Evolutionary conservation across 1,139 yeast species (phyloP), one percentile per base, ranked within the genome.

Genomic region (Lodderomyces theae): DNA sequence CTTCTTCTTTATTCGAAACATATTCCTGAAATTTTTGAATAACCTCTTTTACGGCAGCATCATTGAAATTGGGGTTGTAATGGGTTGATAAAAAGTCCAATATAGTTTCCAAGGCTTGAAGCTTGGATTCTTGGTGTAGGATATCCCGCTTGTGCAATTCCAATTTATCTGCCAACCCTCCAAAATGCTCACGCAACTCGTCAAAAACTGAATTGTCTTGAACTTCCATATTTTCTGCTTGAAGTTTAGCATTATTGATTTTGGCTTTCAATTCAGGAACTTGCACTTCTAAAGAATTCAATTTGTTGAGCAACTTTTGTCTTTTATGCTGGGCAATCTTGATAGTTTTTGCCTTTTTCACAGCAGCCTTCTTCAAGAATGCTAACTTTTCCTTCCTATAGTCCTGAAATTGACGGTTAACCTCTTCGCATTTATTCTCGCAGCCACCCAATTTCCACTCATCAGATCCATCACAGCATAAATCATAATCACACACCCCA

Each of bases 381-480:
- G 46, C 40, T 16, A 38, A 35, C 13, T 51, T 48, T 2, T 32
- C 24, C 9, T 42, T 32, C 41, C 53, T 55, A 48, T 58, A 60
- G 15, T 51, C 44, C 13, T 50, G 46, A 40, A 46, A 69, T 43
- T 71, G 75, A 7, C 47, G 41, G 39, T 60, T 57, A 5, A 72
- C 67, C 45, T 79, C 78, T 0, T 49, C 53, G 59, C 97, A 90
- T 44, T 66, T 69, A 51, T 79, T 73, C 10, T 77, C 77, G 56
- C 94, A 85, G 7, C 33, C 51, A 40, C 61, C 73, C 49, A 55
- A 65, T 48, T 46, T 22, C 43, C 61, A 60, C 61, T 94, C 99
- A 60, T 94, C 98, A 1, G 92, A 78, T 2, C 99, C 97, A 61
- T 94, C 98, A 61, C 99, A 94, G 61, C 99, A 92, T 13, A 72